Evolutionary conservation across 257 asterid genomes (phyloP), one percentile per base, ranked within the genome.

Genomic region (Parsonsia alboflavescens): DNA sequence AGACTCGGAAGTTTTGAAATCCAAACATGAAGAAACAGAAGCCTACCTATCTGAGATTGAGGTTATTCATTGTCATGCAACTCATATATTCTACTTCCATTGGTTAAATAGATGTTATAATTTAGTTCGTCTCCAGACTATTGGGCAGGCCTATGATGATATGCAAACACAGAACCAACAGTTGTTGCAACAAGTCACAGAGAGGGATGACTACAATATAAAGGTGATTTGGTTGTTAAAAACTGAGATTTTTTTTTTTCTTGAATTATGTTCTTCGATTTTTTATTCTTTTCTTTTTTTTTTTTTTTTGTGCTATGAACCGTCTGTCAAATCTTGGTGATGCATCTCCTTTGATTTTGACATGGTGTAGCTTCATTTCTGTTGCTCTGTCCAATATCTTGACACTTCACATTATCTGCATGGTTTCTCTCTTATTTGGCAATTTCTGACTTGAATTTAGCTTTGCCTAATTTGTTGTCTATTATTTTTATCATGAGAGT

Each of bases 141-240:
- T 95, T 79, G 98, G 96, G 75, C 96, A 89, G 83, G 99, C 97
- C 70, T 95, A 95, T 67, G 99, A 89, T 82, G 99, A 95, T 79
- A 95, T 95, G 96, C 99, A 95, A 80, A 82, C 91, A 80, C 99
- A 95, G 79, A 95, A 92, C 77, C 99, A 95, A 72, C 97, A 95
- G 82, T 96, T 92, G 69, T 87, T 95, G 90, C 96, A 89, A 82
- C 97, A 95, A 85, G 85, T 95, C 76, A 86, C 97, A 1, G 99
- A 95, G 86, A 85, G 98, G 76, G 99, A 95, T 83, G 99, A 92
- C 80, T 95, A 89, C 75, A 95, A 92, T 77, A 84, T 93, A n/a
- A 92, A 92, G 97, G 98, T 92, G 70, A 73, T 68, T 41, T 61
- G 33, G 17, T 81, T 53, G 67, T 33, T 36, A 22, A 67, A 24